Base-by-base conservation (phyloP, 1,284 basidiomycete species). In the Xerocomus amazonicus region DNA sequence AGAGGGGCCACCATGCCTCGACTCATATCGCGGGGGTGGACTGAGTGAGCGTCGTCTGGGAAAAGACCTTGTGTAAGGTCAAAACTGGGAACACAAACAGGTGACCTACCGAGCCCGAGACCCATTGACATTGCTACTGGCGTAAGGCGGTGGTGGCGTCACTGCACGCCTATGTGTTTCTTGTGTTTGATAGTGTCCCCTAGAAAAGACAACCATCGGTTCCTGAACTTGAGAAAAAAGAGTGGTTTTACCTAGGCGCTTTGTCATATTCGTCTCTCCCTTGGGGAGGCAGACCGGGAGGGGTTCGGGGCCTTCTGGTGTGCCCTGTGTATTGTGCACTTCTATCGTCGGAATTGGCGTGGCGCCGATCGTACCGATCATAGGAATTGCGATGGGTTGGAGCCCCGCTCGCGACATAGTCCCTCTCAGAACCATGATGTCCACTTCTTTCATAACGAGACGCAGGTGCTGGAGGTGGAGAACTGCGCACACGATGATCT, bases 21-120 rank as follows among this genome's bases (percentile, higher is more conserved):
- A 66, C 63, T 81, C 83, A 54, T 74, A 67, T 45, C 78, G 72
- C 53, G 73, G 62, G 31, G 71, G 68, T 42, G 84, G 84, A 59
- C 86, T 89, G 62, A 81, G 77, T 27, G 87, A 90, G 48, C 87
- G 83, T 61, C 87, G 84, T 51, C 86, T 88, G 57, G 5, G 27
- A 50, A 6, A 31, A 43, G 9, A 14, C 2, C 1, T 38, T 35
- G 8, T 5, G 38, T 53, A 16, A 52, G 19, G 28, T 31, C 9
- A 10, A n/a, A 6, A 42, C 14, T 12, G 46, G 46, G 36, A 19
- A 27, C 53, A 50, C 34, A 46, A 43, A 48, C 19, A 23, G 19
- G 4, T 23, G 19, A 23, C 60, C 14, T 52, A 86, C 84, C 84
- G 77, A 58, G 80, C 77, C 51, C 84, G 72, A 17, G 74, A 61